Evolutionary conservation across 208 protist species (phyloP), one percentile per base, ranked within the genome.

Genomic region (Leishmania tarentolae): DNA sequence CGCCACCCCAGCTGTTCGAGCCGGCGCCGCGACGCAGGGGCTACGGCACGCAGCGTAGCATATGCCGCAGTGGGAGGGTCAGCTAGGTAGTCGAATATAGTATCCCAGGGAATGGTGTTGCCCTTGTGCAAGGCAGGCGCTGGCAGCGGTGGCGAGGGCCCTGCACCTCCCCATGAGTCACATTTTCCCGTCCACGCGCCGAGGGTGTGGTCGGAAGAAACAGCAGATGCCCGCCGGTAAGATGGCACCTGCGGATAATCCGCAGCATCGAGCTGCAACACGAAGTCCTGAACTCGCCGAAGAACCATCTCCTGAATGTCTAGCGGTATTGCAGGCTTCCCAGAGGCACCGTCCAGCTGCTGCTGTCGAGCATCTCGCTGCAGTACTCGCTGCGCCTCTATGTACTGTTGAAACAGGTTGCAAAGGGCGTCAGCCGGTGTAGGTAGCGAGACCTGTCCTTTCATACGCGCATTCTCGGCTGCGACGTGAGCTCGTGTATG

Each of bases 1-100:
- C 42, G 61, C 80, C 80, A 83, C 66, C 73, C 75, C 63, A 75
- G 80, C 53, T 79, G 80, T 44, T 83, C 80, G 4, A 83, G 44
- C 21, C 56, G 80, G n/a, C 80, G 80, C 9, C 80, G 80, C 47
- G 44, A 3, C 15, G 46, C 80, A 17, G 80, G 80, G n/a, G 50
- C 42, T 3, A 79, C 74, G 40, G 80, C 80, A 13, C 80, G 80
- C 73, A 83, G 75, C n/a, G 80, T 70, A 13, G 74, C 65, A 31
- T 63, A 56, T 7, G 53, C 68, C 7, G 52, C 24, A 46, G 56
- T 56, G 2, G 75, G 80, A 28, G 68, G 68, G 44, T 19, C 35
- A 6, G 80, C 3, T 5, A 83, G 44, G 59, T 75, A 83, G 31
- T 37, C 17, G 7, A 79, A n/a, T 47, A 83, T 69, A 35, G 68